A percentile compares a stretch with the other conserved stretches of the same genome.
phyloP scores from a whole-genome alignment of 441 rosid species.

The Eugenia klotzschiana region DNA sequence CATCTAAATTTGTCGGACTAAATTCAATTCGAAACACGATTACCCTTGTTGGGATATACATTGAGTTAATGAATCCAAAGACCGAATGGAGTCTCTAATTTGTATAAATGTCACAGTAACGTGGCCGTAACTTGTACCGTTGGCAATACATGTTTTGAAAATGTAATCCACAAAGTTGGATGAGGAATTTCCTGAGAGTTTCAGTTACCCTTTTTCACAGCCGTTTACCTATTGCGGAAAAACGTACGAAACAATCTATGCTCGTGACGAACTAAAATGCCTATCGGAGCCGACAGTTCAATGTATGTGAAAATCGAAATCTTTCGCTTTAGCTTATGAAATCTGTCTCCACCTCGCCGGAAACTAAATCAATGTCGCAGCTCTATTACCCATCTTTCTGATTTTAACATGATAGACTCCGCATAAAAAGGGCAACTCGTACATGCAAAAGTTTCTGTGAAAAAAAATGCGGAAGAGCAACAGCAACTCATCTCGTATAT shows the following conservation, averaged over 20 bases:
- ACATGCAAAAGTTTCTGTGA: background rate
- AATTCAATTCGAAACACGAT: background rate
- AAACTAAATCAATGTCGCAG: background rate
- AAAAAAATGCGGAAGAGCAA: background rate
- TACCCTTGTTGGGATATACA: background rate
- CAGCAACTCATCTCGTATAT: background rate
- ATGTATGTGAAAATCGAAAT: background rate
- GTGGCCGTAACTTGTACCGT: background rate
- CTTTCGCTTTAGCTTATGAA: background rate
- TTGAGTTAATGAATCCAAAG: background rate
- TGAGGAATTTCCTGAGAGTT: background rate
- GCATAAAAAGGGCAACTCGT: background rate
- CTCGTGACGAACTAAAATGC: background rate
- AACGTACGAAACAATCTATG: background rate
- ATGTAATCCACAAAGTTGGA: background rate
- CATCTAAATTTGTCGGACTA: background rate
- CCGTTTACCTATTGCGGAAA: too few species aligned
- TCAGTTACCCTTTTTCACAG: background rate
- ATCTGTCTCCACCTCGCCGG: background rate
- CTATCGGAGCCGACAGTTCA: background rate
- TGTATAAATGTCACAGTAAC: background rate
- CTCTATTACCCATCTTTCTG: background rate
- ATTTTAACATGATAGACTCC: background rate
- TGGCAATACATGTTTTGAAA: background rate
- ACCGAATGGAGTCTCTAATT: background rate